Evolutionary conservation across 306 rosid genomes (phyloP).

Genomic region (Neltuma alba): DNA sequence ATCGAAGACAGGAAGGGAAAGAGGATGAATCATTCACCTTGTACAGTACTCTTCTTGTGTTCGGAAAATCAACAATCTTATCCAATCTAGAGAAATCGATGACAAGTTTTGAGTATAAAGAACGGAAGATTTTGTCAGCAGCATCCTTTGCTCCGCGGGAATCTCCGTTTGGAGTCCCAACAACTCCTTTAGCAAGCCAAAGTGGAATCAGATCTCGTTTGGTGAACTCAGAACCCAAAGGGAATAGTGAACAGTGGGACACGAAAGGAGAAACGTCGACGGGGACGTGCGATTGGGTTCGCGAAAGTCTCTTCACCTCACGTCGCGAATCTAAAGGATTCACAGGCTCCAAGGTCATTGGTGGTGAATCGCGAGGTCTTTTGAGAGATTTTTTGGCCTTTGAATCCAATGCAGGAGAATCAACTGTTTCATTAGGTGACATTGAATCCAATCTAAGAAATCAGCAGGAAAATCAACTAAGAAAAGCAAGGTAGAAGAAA

Average conservation of each 20-base stretch:
- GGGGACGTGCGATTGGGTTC: no score
- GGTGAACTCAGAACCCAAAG: slow-evolving; percentile 10
- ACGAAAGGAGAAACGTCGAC: not conserved
- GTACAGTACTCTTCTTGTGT: not conserved
- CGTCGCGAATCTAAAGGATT: no score
- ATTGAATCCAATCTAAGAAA: no score
- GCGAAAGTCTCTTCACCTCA: no score
- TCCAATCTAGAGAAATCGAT: slow-evolving; percentile 13
- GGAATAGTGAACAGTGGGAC: slow-evolving; percentile 28
- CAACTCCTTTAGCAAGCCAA: slow-evolving; percentile 32
- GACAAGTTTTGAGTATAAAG: not conserved
- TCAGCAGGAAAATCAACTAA: no score
- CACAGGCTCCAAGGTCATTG: no score
- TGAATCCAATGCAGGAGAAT: not conserved
- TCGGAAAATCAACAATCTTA: no score
- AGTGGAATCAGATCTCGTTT: slow-evolving; percentile 12
- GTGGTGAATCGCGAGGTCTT: not conserved
- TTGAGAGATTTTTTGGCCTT: not conserved
- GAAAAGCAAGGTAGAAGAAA: no score
- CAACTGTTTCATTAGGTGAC: no score
- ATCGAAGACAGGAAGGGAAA: not conserved
- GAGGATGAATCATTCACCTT: not conserved
- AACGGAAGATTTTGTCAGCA: not conserved
- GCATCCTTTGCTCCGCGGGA: not conserved
- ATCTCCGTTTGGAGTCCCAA: not conserved